Evolutionary conservation across 495 filamentous ascomycete species (phyloP).

Genomic region (Lepraria neglecta): DNA sequence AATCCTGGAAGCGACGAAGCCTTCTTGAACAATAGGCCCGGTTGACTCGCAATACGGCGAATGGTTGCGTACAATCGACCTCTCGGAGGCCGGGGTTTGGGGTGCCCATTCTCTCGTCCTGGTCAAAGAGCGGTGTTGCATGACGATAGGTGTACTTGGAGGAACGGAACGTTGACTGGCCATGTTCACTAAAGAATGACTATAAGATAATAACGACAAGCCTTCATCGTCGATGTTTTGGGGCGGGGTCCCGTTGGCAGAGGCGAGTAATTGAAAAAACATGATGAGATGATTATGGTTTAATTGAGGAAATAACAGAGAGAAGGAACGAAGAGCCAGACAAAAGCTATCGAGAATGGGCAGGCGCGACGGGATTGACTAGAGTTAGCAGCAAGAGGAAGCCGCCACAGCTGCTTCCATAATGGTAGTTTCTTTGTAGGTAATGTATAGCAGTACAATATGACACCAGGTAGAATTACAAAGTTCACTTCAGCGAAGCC

Average conservation of each 20-base stretch:
- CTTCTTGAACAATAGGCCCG: conserved; percentile 22
- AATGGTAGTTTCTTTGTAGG: not conserved
- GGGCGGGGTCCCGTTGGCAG: not conserved
- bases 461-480: not conserved
- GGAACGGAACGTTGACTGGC: not conserved
- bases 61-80: conserved; percentile 9
- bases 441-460: conserved; percentile 8
- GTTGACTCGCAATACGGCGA: conserved; percentile 17
- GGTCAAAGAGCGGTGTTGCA: conserved; percentile 3
- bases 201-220: not conserved
- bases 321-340: not conserved
- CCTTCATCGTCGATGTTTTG: not conserved
- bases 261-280: not conserved
- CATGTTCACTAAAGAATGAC: conserved; percentile 13
- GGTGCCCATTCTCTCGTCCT: conserved; percentile 7
- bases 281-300: not conserved
- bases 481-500: conserved; percentile 60
- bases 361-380: not conserved
- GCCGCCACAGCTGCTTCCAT: not conserved
- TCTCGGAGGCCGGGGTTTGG: not conserved
- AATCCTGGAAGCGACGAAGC: conserved; percentile 21
- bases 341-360: not conserved
- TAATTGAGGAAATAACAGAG: not conserved
- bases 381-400: not conserved
- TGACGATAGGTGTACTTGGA: not conserved